Evolutionary conservation across 495 filamentous ascomycete genomes (phyloP).

Genomic region (Thermothielavioides terrestris): DNA sequence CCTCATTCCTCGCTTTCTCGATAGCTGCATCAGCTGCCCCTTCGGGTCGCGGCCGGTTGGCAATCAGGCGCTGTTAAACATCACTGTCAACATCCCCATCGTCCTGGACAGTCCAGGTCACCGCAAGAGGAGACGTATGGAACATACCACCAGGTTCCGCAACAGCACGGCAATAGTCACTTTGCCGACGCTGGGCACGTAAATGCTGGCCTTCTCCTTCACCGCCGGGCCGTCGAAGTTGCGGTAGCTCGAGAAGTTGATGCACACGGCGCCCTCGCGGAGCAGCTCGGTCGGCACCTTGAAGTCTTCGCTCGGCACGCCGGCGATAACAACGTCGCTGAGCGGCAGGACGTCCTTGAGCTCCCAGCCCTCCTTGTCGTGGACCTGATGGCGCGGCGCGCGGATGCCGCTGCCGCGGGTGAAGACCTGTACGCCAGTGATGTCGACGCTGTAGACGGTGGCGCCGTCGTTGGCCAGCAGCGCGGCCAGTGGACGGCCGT

Average conservation of each 20-base stretch:
- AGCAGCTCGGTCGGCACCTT: conserved; percentile 80
- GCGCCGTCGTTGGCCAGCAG: conserved; percentile 94
- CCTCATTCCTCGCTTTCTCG: conserved; percentile 30
- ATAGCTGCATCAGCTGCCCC: conserved; percentile 25
- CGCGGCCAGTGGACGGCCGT: conserved; percentile 88
- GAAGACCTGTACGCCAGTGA: conserved; percentile 87
- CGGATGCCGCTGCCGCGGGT: conserved; percentile 77
- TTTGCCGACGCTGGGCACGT: conserved; percentile 93
- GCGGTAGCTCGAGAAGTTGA: conserved; percentile 95
- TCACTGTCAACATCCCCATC: no score
- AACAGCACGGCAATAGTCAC: conserved; percentile 91
- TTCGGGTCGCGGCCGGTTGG: conserved; percentile 27
- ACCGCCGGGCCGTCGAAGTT: conserved; percentile 78
- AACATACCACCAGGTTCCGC: conserved; percentile 77
- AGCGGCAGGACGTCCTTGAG: conserved; percentile 73
- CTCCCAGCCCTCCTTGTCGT: conserved; percentile 63
- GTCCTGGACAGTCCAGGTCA: no score
- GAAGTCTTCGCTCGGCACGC: conserved; percentile 77
- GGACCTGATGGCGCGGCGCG: conserved; percentile 72
- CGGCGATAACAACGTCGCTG: conserved; percentile 89
- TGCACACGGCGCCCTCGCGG: conserved; percentile 83
- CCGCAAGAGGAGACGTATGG: no score
- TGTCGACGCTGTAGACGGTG: conserved; percentile 87
- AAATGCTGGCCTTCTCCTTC: conserved; percentile 92
- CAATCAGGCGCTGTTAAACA: conserved; percentile 36